Percentiles rank a stretch among this genome's conserved stretches.
These are phyloP conservation scores for Pulveroboletus sp. DNA, from an alignment of 768 basidiomycete genomes.

Conservation along the genomic window DNA sequence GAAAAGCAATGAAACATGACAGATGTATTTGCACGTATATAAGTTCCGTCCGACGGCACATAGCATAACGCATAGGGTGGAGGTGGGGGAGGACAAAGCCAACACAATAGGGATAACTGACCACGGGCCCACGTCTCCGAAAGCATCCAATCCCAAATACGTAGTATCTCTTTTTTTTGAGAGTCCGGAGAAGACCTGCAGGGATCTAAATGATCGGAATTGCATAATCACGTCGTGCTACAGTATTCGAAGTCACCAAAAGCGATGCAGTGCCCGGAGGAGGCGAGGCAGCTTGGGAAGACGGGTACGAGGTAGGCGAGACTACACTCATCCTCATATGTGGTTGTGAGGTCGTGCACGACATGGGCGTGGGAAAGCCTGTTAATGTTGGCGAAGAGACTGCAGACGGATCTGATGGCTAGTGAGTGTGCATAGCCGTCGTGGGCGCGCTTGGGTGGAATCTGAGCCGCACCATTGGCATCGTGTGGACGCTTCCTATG, in stretches of 20 bases:
- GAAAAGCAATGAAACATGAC: too few species aligned
- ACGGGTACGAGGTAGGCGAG: not conserved
- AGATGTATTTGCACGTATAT: not conserved
- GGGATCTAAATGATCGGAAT: slow-evolving; percentile 21
- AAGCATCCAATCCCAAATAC: not conserved
- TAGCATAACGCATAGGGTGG: not conserved
- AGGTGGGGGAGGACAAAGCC: not conserved
- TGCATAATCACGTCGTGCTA: slow-evolving; percentile 3
- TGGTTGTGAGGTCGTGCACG: not conserved
- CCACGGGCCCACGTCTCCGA: not conserved
- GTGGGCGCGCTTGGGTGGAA: not conserved
- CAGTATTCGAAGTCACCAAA: slow-evolving; percentile 1
- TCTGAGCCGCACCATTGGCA: not conserved
- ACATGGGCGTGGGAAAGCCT: not conserved
- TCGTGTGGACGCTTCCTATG: not conserved
- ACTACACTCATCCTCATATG: not conserved
- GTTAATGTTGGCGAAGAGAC: not conserved
- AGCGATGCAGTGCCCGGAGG: slow-evolving; percentile 12
- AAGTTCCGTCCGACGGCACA: too few species aligned
- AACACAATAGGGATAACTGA: too few species aligned
- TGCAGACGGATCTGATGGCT: slow-evolving; percentile 10
- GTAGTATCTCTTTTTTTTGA: not conserved
- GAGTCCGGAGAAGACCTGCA: not conserved
- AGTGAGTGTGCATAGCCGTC: slow-evolving; percentile 1
- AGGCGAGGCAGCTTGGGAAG: slow-evolving; percentile 4